Base-by-base conservation (phyloP, 1,139 yeast species). In the Eremothecium cymbalariae region DNA sequence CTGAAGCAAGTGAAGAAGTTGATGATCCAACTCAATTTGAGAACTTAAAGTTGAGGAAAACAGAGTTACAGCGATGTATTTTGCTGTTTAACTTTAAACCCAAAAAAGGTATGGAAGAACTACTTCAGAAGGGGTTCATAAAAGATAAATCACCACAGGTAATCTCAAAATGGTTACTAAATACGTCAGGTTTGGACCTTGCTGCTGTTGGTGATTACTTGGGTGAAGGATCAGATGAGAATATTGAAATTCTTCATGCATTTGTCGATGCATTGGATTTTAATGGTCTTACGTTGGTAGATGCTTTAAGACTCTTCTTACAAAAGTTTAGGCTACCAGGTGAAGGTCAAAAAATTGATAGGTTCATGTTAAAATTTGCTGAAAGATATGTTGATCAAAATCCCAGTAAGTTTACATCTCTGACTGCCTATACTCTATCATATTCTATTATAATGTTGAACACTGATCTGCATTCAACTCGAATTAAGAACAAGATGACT, bases 291-390 rank as follows among this genome's bases (percentile, higher is more conserved):
- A 67, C 74, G 1, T 86, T 90, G 53, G 93, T 88, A 7, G 94
- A 79, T 47, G 94, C 97, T 0, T 66, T 93, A 64, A 73, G 98
- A 49, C 65, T 64, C 8, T 85, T 85, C 51, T 68, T 93, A 41
- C 98, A 93, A 56, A 70, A 77, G 28, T 93, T 93, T 61, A 70
- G 98, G 55, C 68, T 93, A 40, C 98, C 99, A 0, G 99, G 99
- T 31, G 99, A 93, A 62, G 88, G 96, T 2, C 99, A 93, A 60
- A 90, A 90, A 54, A 88, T 93, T 57, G 98, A 93, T 65, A 70
- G 99, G 50, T 85, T 78, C 53, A 85, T 93, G 95, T 72, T 90
- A 52, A 90, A 93, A 53, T 93, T 93, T 65, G 98, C 98, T 2
- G 95, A 86, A 57, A 69, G 94, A 47, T 93, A 80, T 53, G 78